These are phyloP conservation scores for Rhododendron vialii DNA, from an alignment of 148 eudicot species.

Conservation along the genomic window DNA sequence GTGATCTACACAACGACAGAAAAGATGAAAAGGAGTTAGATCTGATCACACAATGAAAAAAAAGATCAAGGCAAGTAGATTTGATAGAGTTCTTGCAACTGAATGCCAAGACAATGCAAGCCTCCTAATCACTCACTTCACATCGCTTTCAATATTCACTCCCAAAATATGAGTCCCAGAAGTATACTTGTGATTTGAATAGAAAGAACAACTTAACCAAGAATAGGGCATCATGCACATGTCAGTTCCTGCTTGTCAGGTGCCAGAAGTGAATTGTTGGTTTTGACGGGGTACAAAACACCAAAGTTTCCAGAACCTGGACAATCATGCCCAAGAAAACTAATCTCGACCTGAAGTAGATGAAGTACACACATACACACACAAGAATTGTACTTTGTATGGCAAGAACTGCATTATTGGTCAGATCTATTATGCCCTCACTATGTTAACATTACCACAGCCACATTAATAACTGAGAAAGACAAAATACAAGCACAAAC, in stretches of 20 bases:
- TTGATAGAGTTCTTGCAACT: neutral
- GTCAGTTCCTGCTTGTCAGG: neutral
- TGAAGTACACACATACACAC: neutral
- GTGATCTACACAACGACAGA: neutral
- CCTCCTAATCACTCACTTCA: neutral
- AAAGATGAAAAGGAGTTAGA: neutral
- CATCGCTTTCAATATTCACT: neutral
- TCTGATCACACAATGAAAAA: neutral
- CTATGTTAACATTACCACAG: neutral
- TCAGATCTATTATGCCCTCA: neutral
- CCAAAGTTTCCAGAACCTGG: neutral
- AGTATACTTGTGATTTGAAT: neutral
- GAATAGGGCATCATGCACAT: neutral
- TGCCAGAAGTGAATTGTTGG: neutral
- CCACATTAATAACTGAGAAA: neutral
- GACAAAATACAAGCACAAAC: slow-evolving; percentile 50
- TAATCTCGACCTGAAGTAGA: neutral
- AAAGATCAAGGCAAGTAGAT: neutral
- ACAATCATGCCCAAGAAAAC: neutral
- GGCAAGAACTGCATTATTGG: neutral
- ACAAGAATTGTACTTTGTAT: neutral
- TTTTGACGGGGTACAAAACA: neutral
- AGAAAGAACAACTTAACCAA: neutral
- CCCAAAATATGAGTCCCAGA: neutral
- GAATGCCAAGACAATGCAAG: neutral